Evolutionary conservation across 78 protist genomes (phyloP).

Genomic region (Anaeramoeba flamelloides): DNA sequence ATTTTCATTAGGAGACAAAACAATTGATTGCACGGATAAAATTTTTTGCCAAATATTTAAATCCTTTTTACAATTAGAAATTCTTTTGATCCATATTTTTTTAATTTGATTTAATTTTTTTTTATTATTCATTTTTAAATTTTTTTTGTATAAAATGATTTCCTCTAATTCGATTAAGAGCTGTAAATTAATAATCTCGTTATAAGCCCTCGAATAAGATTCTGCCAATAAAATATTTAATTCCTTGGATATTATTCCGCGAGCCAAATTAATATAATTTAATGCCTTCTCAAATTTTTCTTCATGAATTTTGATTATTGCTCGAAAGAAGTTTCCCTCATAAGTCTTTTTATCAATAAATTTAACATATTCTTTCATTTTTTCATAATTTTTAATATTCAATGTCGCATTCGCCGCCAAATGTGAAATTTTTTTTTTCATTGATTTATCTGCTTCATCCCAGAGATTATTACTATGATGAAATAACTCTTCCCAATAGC

Average conservation of each 20-base stretch:
- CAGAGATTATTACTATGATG: too few relatives aligned
- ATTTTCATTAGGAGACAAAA: slow-evolving; percentile 54
- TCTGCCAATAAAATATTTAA: not conserved
- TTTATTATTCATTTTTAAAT: slow-evolving; percentile 10
- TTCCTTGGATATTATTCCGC: not conserved
- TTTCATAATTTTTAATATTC: too few relatives aligned
- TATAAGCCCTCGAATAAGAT: slow-evolving; percentile 58
- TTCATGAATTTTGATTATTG: not conserved
- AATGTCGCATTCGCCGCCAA: too few relatives aligned
- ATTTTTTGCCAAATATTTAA: slow-evolving; percentile 58
- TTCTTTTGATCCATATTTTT: not conserved
- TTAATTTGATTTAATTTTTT: too few relatives aligned
- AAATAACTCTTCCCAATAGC: too few relatives aligned
- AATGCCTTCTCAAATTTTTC: not conserved
- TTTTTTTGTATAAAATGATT: slow-evolving; percentile 27
- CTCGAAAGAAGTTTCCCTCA: not conserved
- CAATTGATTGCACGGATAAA: slow-evolving; percentile 57
- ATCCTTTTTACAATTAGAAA: slow-evolving; percentile 4
- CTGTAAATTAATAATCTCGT: slow-evolving; percentile 38
- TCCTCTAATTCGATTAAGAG: slow-evolving; percentile 70
- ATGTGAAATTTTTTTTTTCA: too few relatives aligned
- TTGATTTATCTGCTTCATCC: too few relatives aligned
- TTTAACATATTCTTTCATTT: too few relatives aligned
- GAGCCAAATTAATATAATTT: not conserved
- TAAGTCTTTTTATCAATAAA: not conserved